Evolutionary conservation across 2,329 filamentous ascomycete species (phyloP).

Genomic region (Trichothecium roseum): DNA sequence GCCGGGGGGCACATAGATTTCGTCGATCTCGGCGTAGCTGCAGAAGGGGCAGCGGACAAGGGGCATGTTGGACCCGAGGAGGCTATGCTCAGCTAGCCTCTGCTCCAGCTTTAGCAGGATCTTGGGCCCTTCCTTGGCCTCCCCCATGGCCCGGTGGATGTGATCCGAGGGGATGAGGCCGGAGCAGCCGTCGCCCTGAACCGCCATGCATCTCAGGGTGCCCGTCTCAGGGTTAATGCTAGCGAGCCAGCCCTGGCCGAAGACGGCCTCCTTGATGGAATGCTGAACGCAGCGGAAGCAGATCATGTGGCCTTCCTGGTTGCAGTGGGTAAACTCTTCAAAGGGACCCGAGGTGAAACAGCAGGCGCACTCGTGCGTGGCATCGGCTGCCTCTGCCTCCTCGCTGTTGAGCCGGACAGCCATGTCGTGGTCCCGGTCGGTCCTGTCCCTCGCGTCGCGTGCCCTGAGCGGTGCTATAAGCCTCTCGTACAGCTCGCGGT

Average conservation of each 20-base stretch:
- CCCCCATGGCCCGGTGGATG: conserved; percentile 61
- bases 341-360: conserved; percentile 64
- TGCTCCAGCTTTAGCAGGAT: conserved; percentile 68
- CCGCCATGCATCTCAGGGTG: conserved; percentile 75
- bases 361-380: conserved; percentile 63
- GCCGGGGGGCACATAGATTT: conserved; percentile 51
- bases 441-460: conserved; percentile 29
- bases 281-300: conserved; percentile 77
- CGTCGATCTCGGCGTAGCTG: conserved; percentile 80
- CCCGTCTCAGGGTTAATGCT: conserved; percentile 64
- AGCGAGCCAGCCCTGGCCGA: conserved; percentile 83
- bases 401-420: conserved; percentile 44
- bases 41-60: conserved; percentile 85
- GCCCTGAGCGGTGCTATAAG: conserved; percentile 43
- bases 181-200: conserved; percentile 57
- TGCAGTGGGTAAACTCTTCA: conserved; percentile 66
- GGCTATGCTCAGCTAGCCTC: conserved; percentile 64
- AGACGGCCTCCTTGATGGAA: conserved; percentile 76
- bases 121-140: conserved; percentile 59
- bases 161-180: conserved; percentile 63
- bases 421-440: conserved; percentile 40
- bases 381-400: conserved; percentile 46
- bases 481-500: conserved; percentile 49
- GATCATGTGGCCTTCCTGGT: conserved; percentile 57
- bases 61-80: conserved; percentile 63